Conservation (phyloP, 345 rosid genomes). For the Citrus reticulata region DNA sequence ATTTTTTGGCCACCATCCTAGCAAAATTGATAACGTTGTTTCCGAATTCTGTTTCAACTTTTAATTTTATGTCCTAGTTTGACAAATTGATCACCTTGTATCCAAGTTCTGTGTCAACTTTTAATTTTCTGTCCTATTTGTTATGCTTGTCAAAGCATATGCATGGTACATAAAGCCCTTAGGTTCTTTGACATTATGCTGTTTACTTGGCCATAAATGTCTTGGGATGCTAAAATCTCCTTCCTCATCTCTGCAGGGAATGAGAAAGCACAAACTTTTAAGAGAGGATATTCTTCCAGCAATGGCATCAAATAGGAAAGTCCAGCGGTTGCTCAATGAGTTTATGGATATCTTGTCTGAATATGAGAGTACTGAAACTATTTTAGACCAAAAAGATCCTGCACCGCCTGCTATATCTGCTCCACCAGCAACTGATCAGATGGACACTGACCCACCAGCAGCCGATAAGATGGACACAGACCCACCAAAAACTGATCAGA, state of each 20-base stretch:
- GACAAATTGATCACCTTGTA: not conserved
- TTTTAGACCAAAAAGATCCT: conserved; percentile 22
- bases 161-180: not conserved
- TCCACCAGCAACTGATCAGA: conserved; percentile 20
- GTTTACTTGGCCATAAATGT: not conserved
- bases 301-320: conserved; percentile 94
- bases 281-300: conserved; percentile 93
- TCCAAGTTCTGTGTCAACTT: not conserved
- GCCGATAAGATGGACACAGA: conserved; percentile 15
- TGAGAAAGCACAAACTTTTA: conserved; percentile 85
- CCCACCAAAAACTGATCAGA: conserved; percentile 10
- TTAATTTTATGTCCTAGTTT: not conserved
- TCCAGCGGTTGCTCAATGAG: conserved; percentile 90
- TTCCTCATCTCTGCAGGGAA: conserved; percentile 53
- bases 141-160: not conserved
- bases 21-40: not conserved
- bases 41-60: not conserved
- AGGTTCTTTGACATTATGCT: not conserved
- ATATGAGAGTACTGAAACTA: conserved; percentile 50
- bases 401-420: conserved; percentile 10
- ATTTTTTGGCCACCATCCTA: not conserved
- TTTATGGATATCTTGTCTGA: conserved; percentile 94
- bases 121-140: not conserved
- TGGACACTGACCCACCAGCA: conserved; percentile 23
- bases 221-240: not conserved